Evolutionary conservation across 2,329 filamentous ascomycete species (phyloP).

Genomic region (Colletotrichum cereale): DNA sequence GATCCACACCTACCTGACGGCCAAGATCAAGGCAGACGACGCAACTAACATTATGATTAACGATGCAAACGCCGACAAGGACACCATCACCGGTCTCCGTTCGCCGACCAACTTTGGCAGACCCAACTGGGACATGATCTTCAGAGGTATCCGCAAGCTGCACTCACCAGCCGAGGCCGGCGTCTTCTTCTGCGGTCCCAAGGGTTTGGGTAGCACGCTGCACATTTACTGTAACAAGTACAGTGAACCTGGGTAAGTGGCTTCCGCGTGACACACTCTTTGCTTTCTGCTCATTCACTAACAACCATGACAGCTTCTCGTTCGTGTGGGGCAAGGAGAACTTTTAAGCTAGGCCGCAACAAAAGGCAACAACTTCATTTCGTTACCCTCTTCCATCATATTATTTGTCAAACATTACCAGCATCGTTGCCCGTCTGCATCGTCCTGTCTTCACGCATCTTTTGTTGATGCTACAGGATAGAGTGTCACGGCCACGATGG

Average conservation of each 20-base stretch:
- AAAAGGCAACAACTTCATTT: conserved; percentile 36
- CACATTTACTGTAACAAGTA: conserved; percentile 92
- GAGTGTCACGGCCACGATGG: conserved; percentile 11
- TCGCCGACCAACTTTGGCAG: conserved; percentile 88
- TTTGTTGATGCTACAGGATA: neutral
- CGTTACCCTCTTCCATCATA: conserved; percentile 39
- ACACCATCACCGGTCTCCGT: conserved; percentile 85
- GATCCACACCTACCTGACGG: conserved; percentile 90
- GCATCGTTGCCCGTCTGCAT: conserved; percentile 24
- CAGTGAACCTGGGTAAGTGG: conserved; percentile 79
- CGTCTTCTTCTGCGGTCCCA: conserved; percentile 89
- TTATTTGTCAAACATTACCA: conserved; percentile 36
- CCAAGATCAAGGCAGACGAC: conserved; percentile 87
- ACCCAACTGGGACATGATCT: conserved; percentile 93
- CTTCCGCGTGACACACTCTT: neutral
- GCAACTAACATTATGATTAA: conserved; percentile 95
- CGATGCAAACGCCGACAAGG: conserved; percentile 85
- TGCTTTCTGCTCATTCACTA: conserved; percentile 27
- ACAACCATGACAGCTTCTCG: conserved; percentile 62
- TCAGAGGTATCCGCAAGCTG: conserved; percentile 84
- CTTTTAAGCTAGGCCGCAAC: conserved; percentile 59
- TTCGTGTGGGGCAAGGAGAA: conserved; percentile 80
- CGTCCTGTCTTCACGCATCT: neutral
- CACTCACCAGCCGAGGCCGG: conserved; percentile 79
- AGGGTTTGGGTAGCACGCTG: conserved; percentile 79